These are phyloP conservation scores for Xylaria sp. DNA, from an alignment of 2,329 filamentous ascomycete species.

Conservation along the genomic window DNA sequence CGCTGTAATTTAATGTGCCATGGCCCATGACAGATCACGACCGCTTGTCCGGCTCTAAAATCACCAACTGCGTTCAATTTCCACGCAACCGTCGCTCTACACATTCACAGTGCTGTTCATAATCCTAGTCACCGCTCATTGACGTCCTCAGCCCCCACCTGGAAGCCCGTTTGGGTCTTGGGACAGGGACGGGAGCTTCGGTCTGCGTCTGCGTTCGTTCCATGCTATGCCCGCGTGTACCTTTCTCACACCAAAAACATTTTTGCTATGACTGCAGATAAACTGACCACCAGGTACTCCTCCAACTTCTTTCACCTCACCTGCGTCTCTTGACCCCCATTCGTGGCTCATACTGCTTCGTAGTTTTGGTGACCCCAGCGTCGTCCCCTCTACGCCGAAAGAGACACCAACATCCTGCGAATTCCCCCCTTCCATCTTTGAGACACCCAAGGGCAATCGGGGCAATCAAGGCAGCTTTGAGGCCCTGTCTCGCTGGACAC, in stretches of 20 bases:
- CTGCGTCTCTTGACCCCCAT: conserved; percentile 10
- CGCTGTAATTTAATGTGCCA: conserved; percentile 20
- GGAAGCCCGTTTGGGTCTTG: conserved; percentile 8
- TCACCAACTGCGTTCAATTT: background rate
- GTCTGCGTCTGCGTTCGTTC: conserved; percentile 5
- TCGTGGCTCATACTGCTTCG: conserved; percentile 20
- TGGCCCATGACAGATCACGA: conserved; percentile 19
- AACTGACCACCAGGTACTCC: conserved; percentile 49
- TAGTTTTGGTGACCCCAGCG: conserved; percentile 61
- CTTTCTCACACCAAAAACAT: conserved; percentile 15
- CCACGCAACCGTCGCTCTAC: conserved; percentile 3
- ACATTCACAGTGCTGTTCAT: conserved; percentile 2
- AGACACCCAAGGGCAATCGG: conserved; percentile 49
- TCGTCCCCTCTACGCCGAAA: conserved; percentile 54
- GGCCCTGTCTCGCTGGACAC: conserved; percentile 51
- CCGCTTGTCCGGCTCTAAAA: conserved; percentile 5
- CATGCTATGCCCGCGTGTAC: conserved; percentile 17
- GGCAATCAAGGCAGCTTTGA: conserved; percentile 43
- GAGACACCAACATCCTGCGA: conserved; percentile 50
- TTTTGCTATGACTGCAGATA: conserved; percentile 60
- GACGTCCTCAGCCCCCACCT: conserved; percentile 10
- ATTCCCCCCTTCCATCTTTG: conserved; percentile 51
- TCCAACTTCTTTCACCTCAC: conserved; percentile 4
- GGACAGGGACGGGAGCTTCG: conserved; percentile 11
- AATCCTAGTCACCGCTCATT: conserved; percentile 8